A percentile compares a stretch with the other conserved stretches of the same genome.
phyloP scores from a whole-genome alignment of 2,329 filamentous ascomycete genomes.

The Cercospora canescens region DNA sequence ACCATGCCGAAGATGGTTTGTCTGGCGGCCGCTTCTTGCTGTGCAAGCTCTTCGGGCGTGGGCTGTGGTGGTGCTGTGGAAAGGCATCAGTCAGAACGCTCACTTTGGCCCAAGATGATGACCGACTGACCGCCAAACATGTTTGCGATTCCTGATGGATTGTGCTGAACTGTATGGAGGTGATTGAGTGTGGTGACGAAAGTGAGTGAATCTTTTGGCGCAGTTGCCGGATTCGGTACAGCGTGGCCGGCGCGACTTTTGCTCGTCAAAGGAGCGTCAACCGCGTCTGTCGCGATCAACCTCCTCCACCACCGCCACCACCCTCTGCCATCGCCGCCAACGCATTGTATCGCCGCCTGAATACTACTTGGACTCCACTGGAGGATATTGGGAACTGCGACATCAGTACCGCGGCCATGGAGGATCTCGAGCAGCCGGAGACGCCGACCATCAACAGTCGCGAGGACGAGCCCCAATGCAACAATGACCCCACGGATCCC shows the following conservation, averaged over 20 bases:
- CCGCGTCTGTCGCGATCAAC: constrained; percentile 1
- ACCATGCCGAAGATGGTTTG: constrained; percentile 68
- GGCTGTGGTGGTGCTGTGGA: constrained; percentile 67
- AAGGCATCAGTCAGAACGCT: constrained; percentile 7
- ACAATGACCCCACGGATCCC: constrained; percentile 48
- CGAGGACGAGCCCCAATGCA: constrained; percentile 48
- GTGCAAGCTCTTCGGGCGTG: constrained; percentile 67
- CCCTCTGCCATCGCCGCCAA: not conserved
- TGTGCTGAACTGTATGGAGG: not conserved
- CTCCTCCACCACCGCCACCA: not conserved
- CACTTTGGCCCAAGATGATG: no score
- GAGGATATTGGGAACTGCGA: not conserved
- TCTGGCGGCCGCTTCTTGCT: constrained; percentile 66
- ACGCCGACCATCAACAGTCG: constrained; percentile 41
- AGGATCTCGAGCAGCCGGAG: constrained; percentile 41
- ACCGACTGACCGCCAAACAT: constrained; percentile 4
- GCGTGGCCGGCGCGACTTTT: not conserved
- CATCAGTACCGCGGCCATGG: constrained; percentile 35
- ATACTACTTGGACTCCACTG: not conserved
- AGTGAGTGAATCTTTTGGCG: constrained; percentile 8
- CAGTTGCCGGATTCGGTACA: not conserved
- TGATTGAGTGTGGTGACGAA: not conserved
- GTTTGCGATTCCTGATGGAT: not conserved
- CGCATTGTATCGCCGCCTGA: not conserved
- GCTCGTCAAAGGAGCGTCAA: constrained; percentile 5